Evolutionary conservation across 768 basidiomycete genomes (phyloP).

Genomic region (Peribolospora kevripleyi): DNA sequence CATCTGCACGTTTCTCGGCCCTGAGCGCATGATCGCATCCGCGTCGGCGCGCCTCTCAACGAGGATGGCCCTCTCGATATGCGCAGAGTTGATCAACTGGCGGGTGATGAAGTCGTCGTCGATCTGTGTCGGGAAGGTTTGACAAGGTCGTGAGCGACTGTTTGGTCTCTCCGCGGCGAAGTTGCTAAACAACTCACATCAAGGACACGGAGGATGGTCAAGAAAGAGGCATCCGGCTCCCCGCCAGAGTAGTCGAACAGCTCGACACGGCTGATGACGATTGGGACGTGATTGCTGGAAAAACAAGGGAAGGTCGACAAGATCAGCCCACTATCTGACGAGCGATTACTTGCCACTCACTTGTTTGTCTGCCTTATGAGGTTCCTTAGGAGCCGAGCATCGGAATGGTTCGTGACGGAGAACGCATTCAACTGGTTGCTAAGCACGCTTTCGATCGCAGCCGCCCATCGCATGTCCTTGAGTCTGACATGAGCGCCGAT

Average conservation of each 20-base stretch:
- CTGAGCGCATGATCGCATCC: conserved; percentile 23
- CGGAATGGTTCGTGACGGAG: conserved; percentile 45
- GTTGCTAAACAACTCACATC: conserved; percentile 28
- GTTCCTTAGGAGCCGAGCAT: conserved; percentile 32
- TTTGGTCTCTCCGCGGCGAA: no score
- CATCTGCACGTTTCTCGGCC: conserved; percentile 2
- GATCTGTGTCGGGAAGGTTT: conserved; percentile 27
- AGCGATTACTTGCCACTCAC: not conserved
- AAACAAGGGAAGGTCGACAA: not conserved
- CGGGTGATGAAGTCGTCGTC: conserved; percentile 49
- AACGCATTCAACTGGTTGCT: conserved; percentile 37
- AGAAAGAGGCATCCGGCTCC: conserved; percentile 36
- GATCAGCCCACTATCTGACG: not conserved
- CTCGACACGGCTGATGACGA: conserved; percentile 36
- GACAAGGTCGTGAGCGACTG: not conserved
- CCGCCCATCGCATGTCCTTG: conserved; percentile 41
- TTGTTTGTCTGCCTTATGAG: conserved; percentile 20
- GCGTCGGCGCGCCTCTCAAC: conserved; percentile 39
- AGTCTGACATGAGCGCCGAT: conserved; percentile 56
- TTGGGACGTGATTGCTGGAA: conserved; percentile 26
- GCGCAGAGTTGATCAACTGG: conserved; percentile 46
- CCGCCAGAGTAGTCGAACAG: conserved; percentile 56
- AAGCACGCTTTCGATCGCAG: conserved; percentile 39
- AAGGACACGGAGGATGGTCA: conserved; percentile 59
- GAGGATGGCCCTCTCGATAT: conserved; percentile 49